Base-by-base conservation (phyloP, 805 yeast species). In the Starmerella vaccinii region DNA sequence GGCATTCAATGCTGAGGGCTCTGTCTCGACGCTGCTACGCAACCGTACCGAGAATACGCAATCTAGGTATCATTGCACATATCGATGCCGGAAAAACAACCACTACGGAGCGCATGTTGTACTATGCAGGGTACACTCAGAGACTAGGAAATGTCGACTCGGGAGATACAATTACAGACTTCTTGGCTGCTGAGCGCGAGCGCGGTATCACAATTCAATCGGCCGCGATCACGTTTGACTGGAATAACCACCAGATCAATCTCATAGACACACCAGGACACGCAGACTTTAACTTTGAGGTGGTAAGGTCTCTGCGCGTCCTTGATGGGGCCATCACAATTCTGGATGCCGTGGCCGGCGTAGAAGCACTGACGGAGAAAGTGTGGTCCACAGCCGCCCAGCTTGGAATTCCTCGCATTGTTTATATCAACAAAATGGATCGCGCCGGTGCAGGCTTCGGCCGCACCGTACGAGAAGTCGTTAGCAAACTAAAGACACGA, bases 11-110 rank as follows among this genome's bases (percentile, higher is more conserved):
- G 33, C 15, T 15, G 23, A 15, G 22, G 23, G n/a, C 32, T 13
- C n/a, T 18, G 34, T n/a, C 34, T 7, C 32, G 34, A 13, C 45
- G 45, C 8, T 5, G 34, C 33, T 41, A 41, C 19, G 45, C 34
- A 6, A 41, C 45, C 4, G 34, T 24, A 10, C 45, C 45, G 7
- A 12, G 30, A 3, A 39, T 55, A 22, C 71, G 98, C 53, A 90
- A 92, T 66, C 85, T 92, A 30, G 98, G 98, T 1, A 87, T 92
- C 59, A 88, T 92, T 37, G 98, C 98, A n/a, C 98, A 92, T 64
- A 92, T 92, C 49, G 98, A 92, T 71, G 98, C 98, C 2, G 98
- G 98, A 0, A 92, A 92, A 66, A 92, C 98, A 3, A 92, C 98
- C 1, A 89, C 98, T 1, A 90, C 98, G 0, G 98, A 92, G 64